A percentile compares a stretch with the other conserved stretches of the same genome.
Evolutionary conservation across 345 rosid genomes (phyloP).

Genomic region (Luvunga scandens): DNA sequence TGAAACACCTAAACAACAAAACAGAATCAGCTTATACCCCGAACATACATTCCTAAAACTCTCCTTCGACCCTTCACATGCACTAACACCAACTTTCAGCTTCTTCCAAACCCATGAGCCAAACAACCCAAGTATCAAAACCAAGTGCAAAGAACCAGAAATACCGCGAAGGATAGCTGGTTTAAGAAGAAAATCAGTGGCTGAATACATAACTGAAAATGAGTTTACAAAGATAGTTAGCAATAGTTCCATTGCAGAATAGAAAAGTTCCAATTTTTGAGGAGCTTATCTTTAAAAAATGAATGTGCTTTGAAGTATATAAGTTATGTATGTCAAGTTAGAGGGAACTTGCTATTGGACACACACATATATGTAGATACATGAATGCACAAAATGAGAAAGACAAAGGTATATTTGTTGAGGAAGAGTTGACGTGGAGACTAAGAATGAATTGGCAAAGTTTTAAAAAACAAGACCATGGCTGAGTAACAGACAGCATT

Average conservation of each 20-base stretch:
- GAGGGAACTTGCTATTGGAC: background rate
- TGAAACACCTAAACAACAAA: constrained; percentile 38
- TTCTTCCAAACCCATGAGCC: constrained; percentile 35
- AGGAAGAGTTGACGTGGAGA: background rate
- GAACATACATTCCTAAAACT: constrained; percentile 12
- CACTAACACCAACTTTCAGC: constrained; percentile 17
- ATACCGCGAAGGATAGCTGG: constrained; percentile 40
- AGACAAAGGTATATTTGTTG: background rate
- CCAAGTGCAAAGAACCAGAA: constrained; percentile 38
- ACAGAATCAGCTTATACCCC: constrained; percentile 31
- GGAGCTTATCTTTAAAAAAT: background rate
- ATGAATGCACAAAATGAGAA: background rate
- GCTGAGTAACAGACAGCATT: no score
- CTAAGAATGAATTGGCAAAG: background rate
- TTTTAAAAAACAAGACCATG: no score
- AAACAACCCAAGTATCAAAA: constrained; percentile 39
- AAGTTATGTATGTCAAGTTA: background rate
- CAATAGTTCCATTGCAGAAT: constrained; percentile 5
- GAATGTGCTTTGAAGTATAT: background rate
- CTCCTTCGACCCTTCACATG: constrained; percentile 19
- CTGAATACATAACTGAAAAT: constrained; percentile 27
- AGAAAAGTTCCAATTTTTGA: constrained; percentile 28
- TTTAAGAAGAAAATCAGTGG: constrained; percentile 31
- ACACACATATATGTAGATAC: background rate
- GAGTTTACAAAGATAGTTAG: constrained; percentile 21